Percentiles rank a stretch among this genome's conserved stretches.
Evolutionary conservation across 768 basidiomycete species (phyloP).

Genomic region (Auricularia sp.): DNA sequence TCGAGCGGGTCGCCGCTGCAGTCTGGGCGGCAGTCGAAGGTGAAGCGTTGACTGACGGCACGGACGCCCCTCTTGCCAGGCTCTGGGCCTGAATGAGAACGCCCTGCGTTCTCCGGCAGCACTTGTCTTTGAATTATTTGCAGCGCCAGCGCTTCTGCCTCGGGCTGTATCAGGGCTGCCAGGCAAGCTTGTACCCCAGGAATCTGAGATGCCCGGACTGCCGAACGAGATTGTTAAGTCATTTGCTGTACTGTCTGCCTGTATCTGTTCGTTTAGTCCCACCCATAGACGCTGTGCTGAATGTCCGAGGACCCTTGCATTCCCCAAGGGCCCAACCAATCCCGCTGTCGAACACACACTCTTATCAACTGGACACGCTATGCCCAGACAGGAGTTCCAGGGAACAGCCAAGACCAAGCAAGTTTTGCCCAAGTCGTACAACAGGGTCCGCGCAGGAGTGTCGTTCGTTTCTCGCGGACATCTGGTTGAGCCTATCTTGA

Average conservation of each 20-base stretch:
- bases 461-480: too few relatives aligned
- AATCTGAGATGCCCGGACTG: not conserved
- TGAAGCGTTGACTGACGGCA: not conserved
- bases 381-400: too few relatives aligned
- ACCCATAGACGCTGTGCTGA: too few relatives aligned
- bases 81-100: not conserved
- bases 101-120: constrained; percentile 13
- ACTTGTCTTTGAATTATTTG: not conserved
- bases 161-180: not conserved
- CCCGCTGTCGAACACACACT: too few relatives aligned
- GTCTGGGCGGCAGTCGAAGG: not conserved
- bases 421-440: too few relatives aligned
- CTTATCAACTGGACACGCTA: too few relatives aligned
- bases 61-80: not conserved
- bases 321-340: too few relatives aligned
- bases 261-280: not conserved
- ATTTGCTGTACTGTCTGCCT: not conserved
- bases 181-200: not conserved
- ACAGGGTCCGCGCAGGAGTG: too few relatives aligned
- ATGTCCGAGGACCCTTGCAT: too few relatives aligned
- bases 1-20: not conserved
- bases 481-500: too few relatives aligned
- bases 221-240: not conserved
- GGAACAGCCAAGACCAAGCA: too few relatives aligned
- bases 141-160: not conserved